A percentile compares a stretch with the other conserved stretches of the same genome.
Evolutionary conservation across 176 grass and related monocot genomes (phyloP).

Genomic region (Typha latifolia): DNA sequence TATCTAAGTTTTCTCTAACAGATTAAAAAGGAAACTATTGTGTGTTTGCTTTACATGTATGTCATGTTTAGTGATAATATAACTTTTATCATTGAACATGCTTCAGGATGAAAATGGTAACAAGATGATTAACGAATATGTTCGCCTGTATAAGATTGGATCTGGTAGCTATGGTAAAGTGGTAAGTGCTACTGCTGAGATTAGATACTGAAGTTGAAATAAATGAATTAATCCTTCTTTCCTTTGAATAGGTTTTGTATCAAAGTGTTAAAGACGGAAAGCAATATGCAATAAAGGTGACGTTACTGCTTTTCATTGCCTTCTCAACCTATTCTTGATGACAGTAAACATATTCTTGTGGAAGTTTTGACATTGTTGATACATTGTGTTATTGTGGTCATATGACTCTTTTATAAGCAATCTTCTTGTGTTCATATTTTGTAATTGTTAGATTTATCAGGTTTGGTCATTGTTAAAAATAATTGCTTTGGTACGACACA

Average conservation of each 20-base stretch:
- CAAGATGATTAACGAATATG: conserved; percentile 89
- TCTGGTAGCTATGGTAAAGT: conserved; percentile 92
- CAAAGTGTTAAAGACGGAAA: conserved; percentile 58
- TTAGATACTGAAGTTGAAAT: neutral
- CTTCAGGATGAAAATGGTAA: conserved; percentile 62
- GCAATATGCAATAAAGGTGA: conserved; percentile 78
- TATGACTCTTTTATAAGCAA: too few species aligned
- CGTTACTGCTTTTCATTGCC: neutral
- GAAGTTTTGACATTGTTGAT: neutral
- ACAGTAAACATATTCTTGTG: neutral
- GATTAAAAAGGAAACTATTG: conserved; percentile 12
- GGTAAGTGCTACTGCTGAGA: conserved; percentile 36
- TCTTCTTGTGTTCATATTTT: too few species aligned
- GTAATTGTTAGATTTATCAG: too few species aligned
- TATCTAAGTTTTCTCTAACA: neutral
- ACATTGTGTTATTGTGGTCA: too few species aligned
- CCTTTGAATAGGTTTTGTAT: conserved; percentile 48
- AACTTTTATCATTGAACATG: conserved; percentile 6
- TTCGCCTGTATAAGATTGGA: conserved; percentile 60
- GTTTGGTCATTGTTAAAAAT: too few species aligned
- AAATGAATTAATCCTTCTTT: conserved; percentile 10
- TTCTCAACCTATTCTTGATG: neutral
- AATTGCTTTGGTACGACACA: too few species aligned
- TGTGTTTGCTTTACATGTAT: neutral
- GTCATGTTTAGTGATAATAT: neutral